phyloP scores from a whole-genome alignment of 2,329 filamentous ascomycete genomes.

The Ascochyta fabae region DNA sequence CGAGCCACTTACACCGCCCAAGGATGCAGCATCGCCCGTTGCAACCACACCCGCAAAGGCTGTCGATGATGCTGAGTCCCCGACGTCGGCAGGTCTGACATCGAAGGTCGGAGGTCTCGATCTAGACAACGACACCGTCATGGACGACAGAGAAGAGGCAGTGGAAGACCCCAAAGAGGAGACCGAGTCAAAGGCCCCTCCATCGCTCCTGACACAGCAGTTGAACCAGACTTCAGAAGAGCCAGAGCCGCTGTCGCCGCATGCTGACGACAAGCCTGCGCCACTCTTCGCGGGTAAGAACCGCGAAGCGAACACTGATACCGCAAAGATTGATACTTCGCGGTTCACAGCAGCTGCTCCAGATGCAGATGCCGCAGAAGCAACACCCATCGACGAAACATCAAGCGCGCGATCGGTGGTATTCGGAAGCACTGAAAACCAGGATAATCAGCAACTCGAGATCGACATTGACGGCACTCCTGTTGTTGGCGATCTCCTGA shows the following conservation, averaged over 20 bases:
- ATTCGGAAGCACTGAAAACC: conserved; percentile 41
- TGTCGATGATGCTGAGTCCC: conserved; percentile 49
- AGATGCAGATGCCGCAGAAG: conserved; percentile 42
- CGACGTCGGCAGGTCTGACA: conserved; percentile 61
- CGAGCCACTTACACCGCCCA: conserved; percentile 71
- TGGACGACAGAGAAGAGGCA: conserved; percentile 45
- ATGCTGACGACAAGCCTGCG: conserved; percentile 71
- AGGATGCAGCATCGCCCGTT: conserved; percentile 30
- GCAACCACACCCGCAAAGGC: conserved; percentile 29
- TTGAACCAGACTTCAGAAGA: conserved; percentile 40
- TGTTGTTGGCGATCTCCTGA: conserved; percentile 92
- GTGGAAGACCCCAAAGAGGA: conserved; percentile 28
- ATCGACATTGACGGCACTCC: conserved; percentile 69
- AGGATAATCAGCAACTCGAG: conserved; percentile 56
- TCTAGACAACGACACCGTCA: conserved; percentile 64
- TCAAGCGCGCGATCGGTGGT: conserved; percentile 44
- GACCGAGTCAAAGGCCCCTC: conserved; percentile 39
- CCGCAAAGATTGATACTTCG: conserved; percentile 37
- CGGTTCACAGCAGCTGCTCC: conserved; percentile 36
- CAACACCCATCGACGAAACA: conserved; percentile 48
- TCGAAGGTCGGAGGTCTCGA: conserved; percentile 64
- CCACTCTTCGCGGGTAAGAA: conserved; percentile 64
- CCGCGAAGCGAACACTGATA: conserved; percentile 36
- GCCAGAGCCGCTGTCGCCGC: conserved; percentile 54
- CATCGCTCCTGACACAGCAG: conserved; percentile 53